Evolutionary conservation across 805 yeast genomes (phyloP), one percentile per base, ranked within the genome.

Genomic region (Lachancea sp.): DNA sequence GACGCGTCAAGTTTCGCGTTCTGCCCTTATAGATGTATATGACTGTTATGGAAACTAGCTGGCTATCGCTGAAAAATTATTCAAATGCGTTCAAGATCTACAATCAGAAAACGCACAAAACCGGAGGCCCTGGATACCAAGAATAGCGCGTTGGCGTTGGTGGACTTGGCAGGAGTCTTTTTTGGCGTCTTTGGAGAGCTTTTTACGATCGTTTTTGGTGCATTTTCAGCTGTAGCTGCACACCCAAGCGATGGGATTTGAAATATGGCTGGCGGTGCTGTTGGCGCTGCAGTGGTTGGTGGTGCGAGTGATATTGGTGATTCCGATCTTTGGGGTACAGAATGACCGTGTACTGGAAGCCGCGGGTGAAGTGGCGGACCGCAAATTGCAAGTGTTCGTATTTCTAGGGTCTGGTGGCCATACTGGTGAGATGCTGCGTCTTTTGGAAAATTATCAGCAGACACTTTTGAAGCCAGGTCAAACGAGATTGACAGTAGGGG

Each of bases 331-430:
- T 29, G 39, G 45, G 12, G 12, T 27, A 17, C 38, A 31, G 20
- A 20, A 29, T 22, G 49, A 27, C 18, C 20, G 39, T 3, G 13
- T 33, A 2, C 7, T 41, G 31, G 37, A 15, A 10, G 15, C 25
- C 20, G 27, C 26, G 11, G 20, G 12, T 19, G 26, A 30, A 13
- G 36, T 36, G 38, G 20, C 20, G 30, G 33, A 13, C 20, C 30
- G 32, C 6, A 19, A 35, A n/a, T 26, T 38, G 33, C 32, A 36
- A 22, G 29, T 43, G 17, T 73, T 85, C 75, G 68, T 85, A 0
- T 71, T 88, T n/a, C 66, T 91, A 10, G 98, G 98, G 0, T 88
- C 96, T 0, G 99, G 99, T 2, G 98, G 97, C 2, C 98, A 89
- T 57, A 89, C 97, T 0, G 97, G 96, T 1, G 97, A 91, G 62